A percentile compares a stretch with the other conserved stretches of the same genome.
Evolutionary conservation across 2,329 filamentous ascomycete species (phyloP).

Genomic region (Pyrenophora tritici-repentis): DNA sequence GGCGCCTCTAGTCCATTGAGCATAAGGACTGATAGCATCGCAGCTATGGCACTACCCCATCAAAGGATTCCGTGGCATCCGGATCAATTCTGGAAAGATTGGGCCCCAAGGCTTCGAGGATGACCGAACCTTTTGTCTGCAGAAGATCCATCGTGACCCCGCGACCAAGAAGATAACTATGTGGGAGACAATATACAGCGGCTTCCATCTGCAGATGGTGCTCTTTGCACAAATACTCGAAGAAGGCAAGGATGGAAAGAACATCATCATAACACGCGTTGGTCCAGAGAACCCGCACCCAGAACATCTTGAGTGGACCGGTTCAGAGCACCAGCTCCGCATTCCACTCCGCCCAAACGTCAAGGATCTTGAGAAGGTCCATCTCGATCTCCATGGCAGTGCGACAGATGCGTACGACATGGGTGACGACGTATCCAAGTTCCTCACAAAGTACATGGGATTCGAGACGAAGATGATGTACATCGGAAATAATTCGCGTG

Average conservation of each 20-base stretch:
- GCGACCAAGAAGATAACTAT: slow-evolving; percentile 10
- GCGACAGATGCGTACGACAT: slow-evolving; percentile 65
- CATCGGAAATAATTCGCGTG: slow-evolving; percentile 64
- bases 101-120: slow-evolving; percentile 17
- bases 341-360: slow-evolving; percentile 63
- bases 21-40: no score
- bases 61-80: slow-evolving; percentile 16
- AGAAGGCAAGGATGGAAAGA: slow-evolving; percentile 5
- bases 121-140: slow-evolving; percentile 19
- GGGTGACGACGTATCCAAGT: slow-evolving; percentile 61
- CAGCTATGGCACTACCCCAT: not conserved
- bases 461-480: slow-evolving; percentile 63
- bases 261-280: slow-evolving; percentile 5
- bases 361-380: slow-evolving; percentile 52
- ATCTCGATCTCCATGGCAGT: slow-evolving; percentile 65
- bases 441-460: slow-evolving; percentile 66
- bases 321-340: slow-evolving; percentile 14
- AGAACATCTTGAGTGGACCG: slow-evolving; percentile 7
- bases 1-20: not conserved
- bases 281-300: slow-evolving; percentile 11
- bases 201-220: slow-evolving; percentile 19
- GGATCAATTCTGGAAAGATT: slow-evolving; percentile 10
- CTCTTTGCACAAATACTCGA: slow-evolving; percentile 17
- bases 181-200: slow-evolving; percentile 21
- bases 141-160: slow-evolving; percentile 19